These are phyloP conservation scores for Cyberlindnera amylophila DNA, from an alignment of 805 yeast genomes.

Conservation along the genomic window DNA sequence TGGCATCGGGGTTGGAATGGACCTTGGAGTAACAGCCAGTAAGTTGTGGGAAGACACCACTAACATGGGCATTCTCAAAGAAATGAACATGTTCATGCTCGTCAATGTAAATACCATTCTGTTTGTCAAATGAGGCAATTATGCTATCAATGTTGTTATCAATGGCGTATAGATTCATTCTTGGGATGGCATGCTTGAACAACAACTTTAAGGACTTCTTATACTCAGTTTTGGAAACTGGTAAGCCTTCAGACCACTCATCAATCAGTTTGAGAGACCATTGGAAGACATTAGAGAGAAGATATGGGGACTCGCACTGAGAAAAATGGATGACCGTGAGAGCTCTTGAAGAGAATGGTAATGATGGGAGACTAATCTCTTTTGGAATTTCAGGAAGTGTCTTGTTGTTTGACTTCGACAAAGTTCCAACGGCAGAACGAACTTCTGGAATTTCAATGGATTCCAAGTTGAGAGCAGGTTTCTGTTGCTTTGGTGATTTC, in stretches of 20 bases:
- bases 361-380: conserved; percentile 43
- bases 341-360: conserved; percentile 52
- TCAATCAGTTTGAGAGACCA: conserved; percentile 50
- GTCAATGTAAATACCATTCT: conserved; percentile 41
- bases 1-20: conserved; percentile 18
- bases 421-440: background rate
- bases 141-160: conserved; percentile 50
- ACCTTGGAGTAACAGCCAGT: conserved; percentile 43
- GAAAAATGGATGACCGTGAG: conserved; percentile 46
- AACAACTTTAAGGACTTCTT: conserved; percentile 49
- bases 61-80: conserved; percentile 29
- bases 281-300: conserved; percentile 43
- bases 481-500: background rate
- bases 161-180: conserved; percentile 45
- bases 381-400: conserved; percentile 40
- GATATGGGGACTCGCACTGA: conserved; percentile 43
- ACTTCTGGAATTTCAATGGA: conserved; percentile 14
- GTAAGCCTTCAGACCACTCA: conserved; percentile 50
- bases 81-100: conserved; percentile 27
- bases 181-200: conserved; percentile 47
- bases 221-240: conserved; percentile 48
- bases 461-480: conserved; percentile 7
- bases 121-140: conserved; percentile 37
- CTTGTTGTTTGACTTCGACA: conserved; percentile 5
- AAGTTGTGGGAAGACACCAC: conserved; percentile 43